Evolutionary conservation across 2,329 filamentous ascomycete genomes (phyloP).

Genomic region (Talaromyces islandicus): DNA sequence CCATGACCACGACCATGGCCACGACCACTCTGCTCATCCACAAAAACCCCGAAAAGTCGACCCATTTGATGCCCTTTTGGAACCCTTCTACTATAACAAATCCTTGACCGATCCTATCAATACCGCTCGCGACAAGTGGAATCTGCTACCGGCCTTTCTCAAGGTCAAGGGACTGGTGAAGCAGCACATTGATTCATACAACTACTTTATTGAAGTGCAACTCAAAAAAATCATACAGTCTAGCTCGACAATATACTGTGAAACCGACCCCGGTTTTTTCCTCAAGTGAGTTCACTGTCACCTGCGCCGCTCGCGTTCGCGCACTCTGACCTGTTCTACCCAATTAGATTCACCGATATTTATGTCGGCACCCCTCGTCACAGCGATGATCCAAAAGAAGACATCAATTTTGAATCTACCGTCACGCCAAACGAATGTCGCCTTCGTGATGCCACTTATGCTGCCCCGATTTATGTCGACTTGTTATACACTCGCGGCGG

Average conservation of each 20-base stretch:
- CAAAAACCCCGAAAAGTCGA: conserved; percentile 26
- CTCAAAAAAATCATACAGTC: conserved; percentile 94
- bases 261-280: conserved; percentile 88
- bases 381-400: conserved; percentile 60
- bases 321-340: background rate
- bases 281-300: conserved; percentile 53
- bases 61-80: conserved; percentile 57
- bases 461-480: conserved; percentile 87
- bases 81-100: conserved; percentile 66
- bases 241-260: conserved; percentile 81
- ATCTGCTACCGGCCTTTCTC: conserved; percentile 90
- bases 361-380: conserved; percentile 77
- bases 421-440: conserved; percentile 95
- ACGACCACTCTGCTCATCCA: conserved; percentile 15
- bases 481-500: conserved; percentile 83
- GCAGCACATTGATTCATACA: conserved; percentile 98
- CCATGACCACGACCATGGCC: conserved; percentile 14
- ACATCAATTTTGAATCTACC: conserved; percentile 39
- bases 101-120: conserved; percentile 63
- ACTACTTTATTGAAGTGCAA: conserved; percentile 95
- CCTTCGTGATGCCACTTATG: conserved; percentile 95
- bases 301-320: background rate
- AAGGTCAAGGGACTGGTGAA: conserved; percentile 97
- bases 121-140: conserved; percentile 83
- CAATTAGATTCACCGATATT: conserved; percentile 67